Base-by-base conservation (phyloP, 441 rosid species). In the Gossypium lobatum region DNA sequence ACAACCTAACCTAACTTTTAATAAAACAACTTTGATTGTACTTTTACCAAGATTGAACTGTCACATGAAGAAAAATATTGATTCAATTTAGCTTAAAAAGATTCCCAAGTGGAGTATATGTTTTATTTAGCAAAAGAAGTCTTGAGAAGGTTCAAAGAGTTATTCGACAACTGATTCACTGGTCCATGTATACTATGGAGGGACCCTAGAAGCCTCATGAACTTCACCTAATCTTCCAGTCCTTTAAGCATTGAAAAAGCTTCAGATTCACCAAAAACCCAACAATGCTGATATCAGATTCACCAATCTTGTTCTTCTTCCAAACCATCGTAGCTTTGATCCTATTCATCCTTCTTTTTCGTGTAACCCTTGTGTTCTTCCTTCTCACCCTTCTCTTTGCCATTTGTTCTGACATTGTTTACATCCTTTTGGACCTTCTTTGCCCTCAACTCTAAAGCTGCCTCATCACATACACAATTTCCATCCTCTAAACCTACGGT, bases 401-500 rank as follows among this genome's bases (percentile, higher is more conserved):
- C 1, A 48, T 81, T 25, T 81, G 83, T 63, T 77, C 81, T 0
- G 81, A 75, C 50, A 23, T 82, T 2, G 76, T 82, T 60, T 69
- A 74, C 67, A 46, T 75, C 25, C 1, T 76, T 11, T 1, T 72
- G 5, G 77, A 83, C 70, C 70, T 80, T 66, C 26, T 74, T 18
- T 34, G 28, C 20, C 28, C 28, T 18, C 26, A 63, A 34, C 17
- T 25, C 0, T 5, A 23, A 66, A 45, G 55, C 13, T 23, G 54
- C 34, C 14, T 45, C 70, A 46, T 10, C 57, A 1, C 18, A 13
- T 16, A 4, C 10, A 31, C 6, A 31, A 31, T 31, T 17, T 18
- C 4, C 26, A 9, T 34, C 16, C 50, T 34, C 3, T 8, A 61
- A n/a, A 7, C 37, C 6, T 4, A 31, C 7, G 65, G 65, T 61